Conservation (phyloP, 2,329 filamentous ascomycete species). For the Aspergillus pseudoglaucus region DNA sequence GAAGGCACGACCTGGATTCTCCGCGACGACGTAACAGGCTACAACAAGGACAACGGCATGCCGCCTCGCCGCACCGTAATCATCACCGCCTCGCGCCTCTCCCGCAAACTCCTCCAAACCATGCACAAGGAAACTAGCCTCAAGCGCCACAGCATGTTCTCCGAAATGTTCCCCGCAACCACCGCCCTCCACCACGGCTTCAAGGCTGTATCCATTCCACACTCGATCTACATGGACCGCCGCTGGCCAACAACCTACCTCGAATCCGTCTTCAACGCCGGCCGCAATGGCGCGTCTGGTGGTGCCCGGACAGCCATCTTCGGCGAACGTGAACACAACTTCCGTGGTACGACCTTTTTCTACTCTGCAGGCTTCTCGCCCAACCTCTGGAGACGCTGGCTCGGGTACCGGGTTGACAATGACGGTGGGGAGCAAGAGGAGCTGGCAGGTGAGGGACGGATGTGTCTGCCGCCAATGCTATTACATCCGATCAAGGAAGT, state of each 20-base stretch:
- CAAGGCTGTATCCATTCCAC: conserved; percentile 86
- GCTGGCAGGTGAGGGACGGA: conserved; percentile 66
- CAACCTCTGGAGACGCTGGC: conserved; percentile 77
- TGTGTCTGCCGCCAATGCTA: conserved; percentile 87
- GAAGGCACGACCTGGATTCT: conserved; percentile 80
- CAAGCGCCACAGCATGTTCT: conserved; percentile 83
- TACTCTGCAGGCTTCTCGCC: conserved; percentile 78
- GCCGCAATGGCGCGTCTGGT: conserved; percentile 67
- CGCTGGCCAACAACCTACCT: conserved; percentile 76
- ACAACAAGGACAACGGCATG: conserved; percentile 58
- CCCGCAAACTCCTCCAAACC: conserved; percentile 66
- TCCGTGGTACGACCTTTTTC: conserved; percentile 82
- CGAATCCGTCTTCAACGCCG: conserved; percentile 72
- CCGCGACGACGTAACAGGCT: conserved; percentile 75
- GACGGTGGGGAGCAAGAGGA: conserved; percentile 74
- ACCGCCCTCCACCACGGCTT: conserved; percentile 84
- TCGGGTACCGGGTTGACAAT: conserved; percentile 73
- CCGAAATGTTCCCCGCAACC: conserved; percentile 92
- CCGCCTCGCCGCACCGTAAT: conserved; percentile 75
- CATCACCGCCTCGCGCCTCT: conserved; percentile 81
- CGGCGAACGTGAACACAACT: conserved; percentile 82
- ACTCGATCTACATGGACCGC: conserved; percentile 81
- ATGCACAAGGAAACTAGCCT: conserved; percentile 89
- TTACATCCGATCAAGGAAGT: conserved; percentile 82
- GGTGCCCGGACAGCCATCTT: conserved; percentile 67